These are phyloP conservation scores for Hyaloperonospora arabidopsidis DNA, from an alignment of 352 stramenopile genomes.

Conservation along the genomic window DNA sequence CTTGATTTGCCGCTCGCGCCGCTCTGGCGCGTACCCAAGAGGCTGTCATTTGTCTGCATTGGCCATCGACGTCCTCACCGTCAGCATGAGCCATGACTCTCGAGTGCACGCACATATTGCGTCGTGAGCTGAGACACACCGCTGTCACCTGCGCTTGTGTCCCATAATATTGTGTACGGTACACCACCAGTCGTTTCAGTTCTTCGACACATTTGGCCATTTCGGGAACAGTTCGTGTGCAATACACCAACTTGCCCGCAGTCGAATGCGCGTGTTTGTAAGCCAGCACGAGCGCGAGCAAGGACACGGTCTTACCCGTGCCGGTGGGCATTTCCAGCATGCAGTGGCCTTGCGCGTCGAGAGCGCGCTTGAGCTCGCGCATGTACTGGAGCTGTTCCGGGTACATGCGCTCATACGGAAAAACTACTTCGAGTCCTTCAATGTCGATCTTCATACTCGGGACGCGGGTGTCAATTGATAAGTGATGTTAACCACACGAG, in stretches of 20 bases:
- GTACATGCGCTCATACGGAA: conserved; percentile 97
- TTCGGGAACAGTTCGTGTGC: conserved; percentile 98
- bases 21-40: conserved; percentile 92
- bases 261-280: conserved; percentile 92
- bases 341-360: conserved; percentile 95
- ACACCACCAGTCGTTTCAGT: conserved; percentile 91
- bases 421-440: conserved; percentile 96
- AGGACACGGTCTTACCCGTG: conserved; percentile 96
- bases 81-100: conserved; percentile 93
- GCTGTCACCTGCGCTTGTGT: conserved; percentile 63
- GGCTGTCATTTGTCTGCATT: conserved; percentile 95
- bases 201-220: conserved; percentile 99
- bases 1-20: conserved; percentile 13
- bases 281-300: conserved; percentile 94
- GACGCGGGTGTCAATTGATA: too few relatives aligned
- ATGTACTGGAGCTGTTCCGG: conserved; percentile 99
- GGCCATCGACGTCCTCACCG: conserved; percentile 93
- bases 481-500: too few relatives aligned
- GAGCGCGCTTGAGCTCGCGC: conserved; percentile 94
- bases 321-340: conserved; percentile 99
- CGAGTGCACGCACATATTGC: conserved; percentile 99
- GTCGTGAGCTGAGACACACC: conserved; percentile 86
- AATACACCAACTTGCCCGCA: conserved; percentile 98
- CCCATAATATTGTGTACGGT: conserved; percentile 60
- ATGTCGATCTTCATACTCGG: conserved; percentile 87